Base-by-base conservation (phyloP, 2,329 filamentous ascomycete genomes). In the Cladosporium phlei region DNA sequence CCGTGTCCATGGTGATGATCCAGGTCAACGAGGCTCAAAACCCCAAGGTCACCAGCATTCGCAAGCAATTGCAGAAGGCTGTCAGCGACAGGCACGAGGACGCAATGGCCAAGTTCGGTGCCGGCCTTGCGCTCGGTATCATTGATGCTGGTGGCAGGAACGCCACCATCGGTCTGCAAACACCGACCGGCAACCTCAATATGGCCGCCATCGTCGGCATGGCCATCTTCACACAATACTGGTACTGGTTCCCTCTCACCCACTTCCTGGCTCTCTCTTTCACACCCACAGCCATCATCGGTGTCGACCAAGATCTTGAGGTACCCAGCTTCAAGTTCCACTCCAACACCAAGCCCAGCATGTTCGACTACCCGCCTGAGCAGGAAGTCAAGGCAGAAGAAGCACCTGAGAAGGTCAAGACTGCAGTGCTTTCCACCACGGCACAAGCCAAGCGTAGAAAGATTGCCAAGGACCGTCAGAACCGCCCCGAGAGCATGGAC, bases 181-280 rank as follows among this genome's bases (percentile, higher is more conserved):
- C 93, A 1, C 93, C 95, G 70, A 96, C 91, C 0, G 94, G 94
- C 54, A 98, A 96, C 65, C 81, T 98, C 56, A 97, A 98, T 75
- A 96, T 98, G 90, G 83, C 90, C 14, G 94, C 88, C 52, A 95
- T 98, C 56, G 90, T 98, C 14, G 94, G 93, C 57, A 95, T 95
- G 83, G 91, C 89, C 21, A 86, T 98, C 45, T 98, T 98, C 71
- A 95, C 90, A 7, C 93, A 98, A 67, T 98, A 98, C 74, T 98
- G 93, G 93, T 98, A 98, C 74, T 98, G 93, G 93, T 98, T 98
- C 80, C 93, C 93, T 50, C 85, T 97, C 60, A 95, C 93, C 22
- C 93, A 98, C 70, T 98, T 98, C 80, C 69, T 98, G 48, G 94
- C 91, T 1, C 77, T 98, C 52, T 90, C 88, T 61, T 97, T 98